A percentile compares a stretch with the other conserved stretches of the same genome.
These are phyloP conservation scores for Pelargonium exstipulatum DNA, from an alignment of 441 rosid species.

Conservation along the genomic window DNA sequence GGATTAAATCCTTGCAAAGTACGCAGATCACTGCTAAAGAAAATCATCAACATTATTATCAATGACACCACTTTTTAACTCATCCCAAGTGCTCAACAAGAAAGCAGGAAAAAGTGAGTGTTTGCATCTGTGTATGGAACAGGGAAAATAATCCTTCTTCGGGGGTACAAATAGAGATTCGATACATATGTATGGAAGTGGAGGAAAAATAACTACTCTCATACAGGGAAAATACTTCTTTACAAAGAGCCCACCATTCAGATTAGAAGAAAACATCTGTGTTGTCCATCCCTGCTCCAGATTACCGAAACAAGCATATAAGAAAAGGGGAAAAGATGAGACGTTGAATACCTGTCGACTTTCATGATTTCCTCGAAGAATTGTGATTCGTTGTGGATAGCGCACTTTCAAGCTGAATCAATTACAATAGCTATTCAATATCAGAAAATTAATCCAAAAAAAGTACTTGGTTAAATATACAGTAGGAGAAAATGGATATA, in stretches of 20 bases:
- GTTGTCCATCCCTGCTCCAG: not conserved
- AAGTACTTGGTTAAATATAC: not conserved
- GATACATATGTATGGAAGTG: not conserved
- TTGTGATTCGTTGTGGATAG: constrained; percentile 54
- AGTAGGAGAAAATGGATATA: not conserved
- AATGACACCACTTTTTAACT: not conserved
- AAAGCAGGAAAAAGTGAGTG: not conserved
- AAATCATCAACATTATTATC: not conserved
- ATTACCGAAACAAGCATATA: not conserved
- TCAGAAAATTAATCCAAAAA: constrained; percentile 10
- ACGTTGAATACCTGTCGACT: not conserved
- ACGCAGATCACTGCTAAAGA: not conserved
- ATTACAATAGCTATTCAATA: constrained; percentile 18
- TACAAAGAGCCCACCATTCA: not conserved
- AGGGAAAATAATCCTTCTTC: not conserved
- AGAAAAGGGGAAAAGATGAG: constrained; percentile 10
- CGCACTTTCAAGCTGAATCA: constrained; percentile 64
- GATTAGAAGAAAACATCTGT: not conserved
- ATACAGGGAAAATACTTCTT: not conserved
- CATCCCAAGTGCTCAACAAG: not conserved
- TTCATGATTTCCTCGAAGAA: constrained; percentile 31
- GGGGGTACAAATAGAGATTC: not conserved
- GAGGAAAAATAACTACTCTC: not conserved
- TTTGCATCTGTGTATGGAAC: not conserved
- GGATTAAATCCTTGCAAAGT: not conserved